phyloP scores from a whole-genome alignment of 1,139 yeast genomes.

The Pichia sp. region DNA sequence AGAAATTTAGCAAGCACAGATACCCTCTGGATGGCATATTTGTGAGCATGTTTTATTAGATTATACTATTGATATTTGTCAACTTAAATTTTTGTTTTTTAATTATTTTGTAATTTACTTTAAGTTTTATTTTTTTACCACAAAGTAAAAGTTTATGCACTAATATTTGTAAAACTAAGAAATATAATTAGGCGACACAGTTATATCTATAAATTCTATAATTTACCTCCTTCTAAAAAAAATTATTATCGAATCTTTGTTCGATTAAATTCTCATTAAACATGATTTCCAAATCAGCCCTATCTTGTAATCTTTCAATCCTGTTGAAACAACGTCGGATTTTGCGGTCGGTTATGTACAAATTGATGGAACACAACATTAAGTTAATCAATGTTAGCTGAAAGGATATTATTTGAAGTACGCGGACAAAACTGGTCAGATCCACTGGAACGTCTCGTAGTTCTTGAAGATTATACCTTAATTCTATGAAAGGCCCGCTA shows the following conservation, averaged over 20 bases:
- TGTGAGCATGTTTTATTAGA: constrained; percentile 35
- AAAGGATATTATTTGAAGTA: constrained; percentile 19
- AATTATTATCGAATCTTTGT: neutral
- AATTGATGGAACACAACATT: constrained; percentile 21
- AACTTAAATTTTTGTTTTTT: constrained; percentile 1
- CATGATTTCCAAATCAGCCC: constrained; percentile 12
- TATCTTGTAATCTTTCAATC: constrained; percentile 20
- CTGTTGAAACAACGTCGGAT: constrained; percentile 24
- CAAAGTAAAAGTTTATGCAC: neutral
- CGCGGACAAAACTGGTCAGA: constrained; percentile 19
- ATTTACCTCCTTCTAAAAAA: neutral
- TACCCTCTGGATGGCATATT: constrained; percentile 93
- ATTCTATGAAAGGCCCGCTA: constrained; percentile 12
- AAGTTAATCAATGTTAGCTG: constrained; percentile 19
- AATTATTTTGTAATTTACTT: constrained; percentile 1
- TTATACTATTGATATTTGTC: neutral
- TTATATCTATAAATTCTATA: neutral
- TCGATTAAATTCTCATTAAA: constrained; percentile 14
- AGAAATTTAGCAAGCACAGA: constrained; percentile 91
- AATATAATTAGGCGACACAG: neutral
- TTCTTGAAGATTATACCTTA: neutral
- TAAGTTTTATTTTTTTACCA: neutral
- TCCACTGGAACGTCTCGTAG: constrained; percentile 16
- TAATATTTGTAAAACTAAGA: neutral
- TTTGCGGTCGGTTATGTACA: constrained; percentile 23